Evolutionary conservation across 208 protist genomes (phyloP).

Genomic region (Leishmania tarentolae): DNA sequence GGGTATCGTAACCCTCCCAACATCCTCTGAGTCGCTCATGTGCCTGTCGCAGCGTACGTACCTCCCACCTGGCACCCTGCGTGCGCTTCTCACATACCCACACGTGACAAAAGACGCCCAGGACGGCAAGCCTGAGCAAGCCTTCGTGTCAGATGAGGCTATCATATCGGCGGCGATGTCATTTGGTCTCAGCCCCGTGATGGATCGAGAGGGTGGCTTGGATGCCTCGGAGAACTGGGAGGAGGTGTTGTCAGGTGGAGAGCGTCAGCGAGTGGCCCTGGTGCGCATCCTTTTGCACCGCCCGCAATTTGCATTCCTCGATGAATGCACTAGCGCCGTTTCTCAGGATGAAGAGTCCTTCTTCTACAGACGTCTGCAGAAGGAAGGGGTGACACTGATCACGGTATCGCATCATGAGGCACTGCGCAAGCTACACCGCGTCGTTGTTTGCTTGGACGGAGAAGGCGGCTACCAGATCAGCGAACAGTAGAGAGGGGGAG

Average conservation of each 20-base stretch:
- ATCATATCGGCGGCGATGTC: conserved; percentile 44
- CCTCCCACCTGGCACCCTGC: conserved; percentile 78
- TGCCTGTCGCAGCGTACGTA: conserved; percentile 85
- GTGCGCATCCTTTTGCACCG: conserved; percentile 79
- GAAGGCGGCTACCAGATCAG: conserved; percentile 54
- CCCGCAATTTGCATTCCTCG: conserved; percentile 85
- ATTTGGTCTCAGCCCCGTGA: conserved; percentile 64
- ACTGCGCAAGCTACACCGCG: conserved; percentile 61
- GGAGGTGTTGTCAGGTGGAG: conserved; percentile 88
- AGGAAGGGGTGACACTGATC: conserved; percentile 79
- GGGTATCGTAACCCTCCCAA: conserved; percentile 57
- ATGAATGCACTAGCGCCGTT: conserved; percentile 92
- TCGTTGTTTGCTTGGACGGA: conserved; percentile 65
- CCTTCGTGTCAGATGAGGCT: conserved; percentile 49
- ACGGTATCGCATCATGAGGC: conserved; percentile 85
- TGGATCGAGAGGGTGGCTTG: conserved; percentile 86
- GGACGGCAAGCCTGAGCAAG: conserved; percentile 19
- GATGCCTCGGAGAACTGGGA: conserved; percentile 76
- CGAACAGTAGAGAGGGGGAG: conserved; percentile 3
- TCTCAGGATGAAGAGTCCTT: conserved; percentile 81
- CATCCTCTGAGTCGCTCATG: conserved; percentile 33
- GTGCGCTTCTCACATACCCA: conserved; percentile 84
- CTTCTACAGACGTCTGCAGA: conserved; percentile 71
- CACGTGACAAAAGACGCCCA: conserved; percentile 28
- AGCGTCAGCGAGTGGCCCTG: conserved; percentile 87